These are phyloP conservation scores for Sisymbrium irio DNA, from an alignment of 345 rosid species.

Conservation along the genomic window DNA sequence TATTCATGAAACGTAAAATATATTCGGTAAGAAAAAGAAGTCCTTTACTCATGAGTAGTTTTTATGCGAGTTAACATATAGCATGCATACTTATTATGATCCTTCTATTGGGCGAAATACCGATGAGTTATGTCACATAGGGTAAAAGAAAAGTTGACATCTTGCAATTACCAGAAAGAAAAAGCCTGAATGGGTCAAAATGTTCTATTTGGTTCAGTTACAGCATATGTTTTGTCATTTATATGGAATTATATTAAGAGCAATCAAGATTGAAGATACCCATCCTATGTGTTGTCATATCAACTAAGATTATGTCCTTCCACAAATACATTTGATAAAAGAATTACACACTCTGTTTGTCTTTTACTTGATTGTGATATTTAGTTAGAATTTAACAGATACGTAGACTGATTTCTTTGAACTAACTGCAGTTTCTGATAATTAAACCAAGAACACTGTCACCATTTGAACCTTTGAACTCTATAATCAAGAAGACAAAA, in stretches of 20 bases:
- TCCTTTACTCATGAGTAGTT: neutral
- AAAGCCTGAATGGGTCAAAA: conserved; percentile 1
- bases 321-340: conserved; percentile 12
- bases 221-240: neutral
- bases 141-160: neutral
- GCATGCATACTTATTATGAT: neutral
- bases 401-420: neutral
- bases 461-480: neutral
- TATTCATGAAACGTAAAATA: neutral
- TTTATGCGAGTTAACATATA: neutral
- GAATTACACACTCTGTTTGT: conserved; percentile 11
- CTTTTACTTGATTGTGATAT: neutral
- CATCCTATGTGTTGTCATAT: conserved; percentile 34
- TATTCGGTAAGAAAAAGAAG: neutral
- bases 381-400: neutral
- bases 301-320: conserved; percentile 25
- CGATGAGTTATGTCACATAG: neutral
- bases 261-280: conserved; percentile 22
- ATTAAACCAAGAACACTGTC: neutral
- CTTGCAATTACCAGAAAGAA: neutral
- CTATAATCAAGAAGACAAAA: conserved; percentile 29
- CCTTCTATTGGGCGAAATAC: neutral
- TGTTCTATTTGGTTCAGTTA: conserved; percentile 8
- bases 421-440: conserved; percentile 2
- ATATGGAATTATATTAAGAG: neutral